Evolutionary conservation across 2,329 filamentous ascomycete genomes (phyloP), one percentile per base, ranked within the genome.

Genomic region (Verticillium dahliae): DNA sequence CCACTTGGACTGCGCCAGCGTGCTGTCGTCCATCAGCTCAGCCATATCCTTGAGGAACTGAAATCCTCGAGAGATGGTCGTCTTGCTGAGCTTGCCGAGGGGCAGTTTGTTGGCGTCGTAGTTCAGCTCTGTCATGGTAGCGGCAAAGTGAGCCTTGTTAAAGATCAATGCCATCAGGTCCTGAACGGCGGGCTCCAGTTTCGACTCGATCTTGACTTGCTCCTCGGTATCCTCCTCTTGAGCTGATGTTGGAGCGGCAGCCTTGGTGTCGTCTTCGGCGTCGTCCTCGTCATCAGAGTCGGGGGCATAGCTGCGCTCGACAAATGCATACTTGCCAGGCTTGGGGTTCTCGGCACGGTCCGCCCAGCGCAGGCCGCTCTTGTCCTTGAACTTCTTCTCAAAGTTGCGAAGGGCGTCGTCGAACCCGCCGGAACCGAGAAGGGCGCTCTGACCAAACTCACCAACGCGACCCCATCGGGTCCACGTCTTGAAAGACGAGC

Each of bases 381-480:
- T 89, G 67, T 81, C 78, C 62, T 80, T 84, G 73, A 89, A 89
- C 68, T 87, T 87, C 68, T 81, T 83, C 61, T 85, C 75, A 62
- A 87, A 89, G 14, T 80, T 69, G 37, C 70, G 73, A 38, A 82
- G 69, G 1, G 85, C 84, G 33, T 75, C 71, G 0, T 65, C 18
- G 1, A 86, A 69, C 1, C 65, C 67, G 4, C 80, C 78, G 31
- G 70, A 60, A 22, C 79, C 79, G 1, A 85, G 70, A 2, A 73
- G 59, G 13, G 76, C 78, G 14, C 69, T 78, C 66, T 84, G 79
- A 5, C 86, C 86, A 11, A 66, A 69, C 61, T 88, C 85, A 6
- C 86, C 85, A 27, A 96, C 91, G 27, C 92, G 85, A 27, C 92
- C 92, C 90, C 90, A 96, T 61, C 90, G 82, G 2, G 88, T 91